Evolutionary conservation across 805 yeast species (phyloP), one percentile per base, ranked within the genome.

Genomic region (Cyberlindnera veronae): DNA sequence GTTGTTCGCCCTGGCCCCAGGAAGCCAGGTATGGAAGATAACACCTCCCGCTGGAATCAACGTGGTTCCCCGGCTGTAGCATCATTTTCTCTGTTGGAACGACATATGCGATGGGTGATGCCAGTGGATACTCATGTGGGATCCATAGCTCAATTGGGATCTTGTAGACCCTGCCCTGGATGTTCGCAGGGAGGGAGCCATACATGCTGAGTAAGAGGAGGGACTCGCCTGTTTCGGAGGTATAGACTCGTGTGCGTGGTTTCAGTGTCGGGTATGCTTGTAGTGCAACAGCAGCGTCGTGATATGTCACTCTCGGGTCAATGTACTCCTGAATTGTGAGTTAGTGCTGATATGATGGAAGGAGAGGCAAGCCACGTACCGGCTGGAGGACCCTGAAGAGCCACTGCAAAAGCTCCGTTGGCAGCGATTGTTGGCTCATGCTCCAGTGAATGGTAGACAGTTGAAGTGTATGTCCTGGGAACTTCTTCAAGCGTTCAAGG

Each of bases 61-160:
- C 75, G 50, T 74, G 68, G 48, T 77, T 80, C 19, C 83, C 81
- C 0, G 89, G 83, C 29, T 67, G 67, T 14, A 82, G 57, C 26
- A 68, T 57, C 62, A 68, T 57, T 18, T 61, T 54, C 26, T 64
- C 65, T n/a, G 78, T 71, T 2, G 82, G 79, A 16, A 72, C 68
- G 10, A 89, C 75, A 54, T 69, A 84, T 1, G 78, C 72, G n/a
- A 77, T 51, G 0, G 97, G 97, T 1, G 81, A 71, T 3, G 63
- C 67, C n/a, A 54, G 50, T 0, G 96, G 96, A 49, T 84, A 89
- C 18, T 69, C 66, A 20, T 71, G 69, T 0, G 95, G 95, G 5
- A 90, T 54, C 95, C 95, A 88, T 5, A 89, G 59, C 39, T 78
- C 79, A 11, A 88, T 53, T 0, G 89, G 90, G 14, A 76, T 62